Evolutionary conservation across 352 stramenopile genomes (phyloP).

Genomic region (Globisporangium cylindrosporum): DNA sequence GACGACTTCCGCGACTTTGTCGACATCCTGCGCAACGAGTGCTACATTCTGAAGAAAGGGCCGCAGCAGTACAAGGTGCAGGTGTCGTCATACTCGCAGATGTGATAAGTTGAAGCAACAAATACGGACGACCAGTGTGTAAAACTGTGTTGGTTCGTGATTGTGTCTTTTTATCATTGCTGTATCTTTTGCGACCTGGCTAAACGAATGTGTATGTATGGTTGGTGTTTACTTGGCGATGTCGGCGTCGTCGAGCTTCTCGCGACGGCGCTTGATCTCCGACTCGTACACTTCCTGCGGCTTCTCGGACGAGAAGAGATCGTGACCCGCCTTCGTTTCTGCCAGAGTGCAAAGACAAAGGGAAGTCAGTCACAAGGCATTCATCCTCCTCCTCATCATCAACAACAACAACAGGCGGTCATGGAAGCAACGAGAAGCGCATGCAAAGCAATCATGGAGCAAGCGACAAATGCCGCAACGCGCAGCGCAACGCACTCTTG

Average conservation of each 20-base stretch:
- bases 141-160: not conserved
- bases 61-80: conserved; percentile 78
- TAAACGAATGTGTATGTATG: not conserved
- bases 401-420: not conserved
- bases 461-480: not conserved
- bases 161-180: not conserved
- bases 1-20: conserved; percentile 84
- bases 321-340: conserved; percentile 81
- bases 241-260: conserved; percentile 54
- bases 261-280: conserved; percentile 62
- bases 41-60: conserved; percentile 83
- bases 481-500: conserved; percentile 37
- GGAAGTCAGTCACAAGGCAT: not conserved
- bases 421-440: not conserved
- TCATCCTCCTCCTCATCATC: not conserved
- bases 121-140: not conserved
- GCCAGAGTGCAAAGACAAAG: conserved; percentile 6
- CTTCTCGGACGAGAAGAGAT: conserved; percentile 84
- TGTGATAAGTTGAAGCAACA: not conserved
- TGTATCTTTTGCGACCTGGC: not conserved
- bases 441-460: not conserved
- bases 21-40: conserved; percentile 85
- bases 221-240: conserved; percentile 17
- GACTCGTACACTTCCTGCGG: conserved; percentile 75
- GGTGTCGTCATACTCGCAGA: conserved; percentile 45